Conservation (phyloP, 139 green algal genomes). For the Edaphochlamys debaryana region DNA sequence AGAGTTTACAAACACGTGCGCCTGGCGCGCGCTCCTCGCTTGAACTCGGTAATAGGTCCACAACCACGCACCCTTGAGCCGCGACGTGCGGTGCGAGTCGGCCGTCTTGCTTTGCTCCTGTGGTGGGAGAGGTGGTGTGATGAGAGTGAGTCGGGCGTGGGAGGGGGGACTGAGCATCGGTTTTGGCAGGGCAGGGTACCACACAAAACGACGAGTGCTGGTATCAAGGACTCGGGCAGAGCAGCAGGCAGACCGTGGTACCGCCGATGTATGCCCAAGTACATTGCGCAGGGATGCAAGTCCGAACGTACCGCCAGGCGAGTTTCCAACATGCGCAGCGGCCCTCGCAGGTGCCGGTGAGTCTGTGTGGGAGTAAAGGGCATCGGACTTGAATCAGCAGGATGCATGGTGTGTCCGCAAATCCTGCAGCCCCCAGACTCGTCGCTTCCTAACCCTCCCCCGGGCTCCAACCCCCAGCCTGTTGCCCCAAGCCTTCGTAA, state of each 20-base stretch:
- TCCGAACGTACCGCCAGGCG: neutral
- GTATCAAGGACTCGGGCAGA: neutral
- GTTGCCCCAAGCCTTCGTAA: too few relatives aligned
- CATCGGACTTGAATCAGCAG: neutral
- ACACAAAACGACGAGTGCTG: neutral
- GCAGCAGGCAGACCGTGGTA: neutral
- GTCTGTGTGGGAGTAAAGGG: neutral
- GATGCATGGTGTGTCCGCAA: too few relatives aligned
- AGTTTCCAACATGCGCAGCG: slow-evolving; percentile 7
- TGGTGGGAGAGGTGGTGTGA: neutral
- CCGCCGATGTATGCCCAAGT: neutral
- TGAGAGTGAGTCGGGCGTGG: too few relatives aligned
- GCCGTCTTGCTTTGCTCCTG: slow-evolving; percentile 33
- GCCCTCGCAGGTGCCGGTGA: slow-evolving; percentile 2
- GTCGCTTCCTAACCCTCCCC: too few relatives aligned
- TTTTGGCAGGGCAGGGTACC: too few relatives aligned
- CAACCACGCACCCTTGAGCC: neutral
- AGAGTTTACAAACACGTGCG: too few relatives aligned
- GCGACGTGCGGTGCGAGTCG: neutral
- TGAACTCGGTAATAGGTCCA: too few relatives aligned
- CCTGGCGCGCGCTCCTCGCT: neutral
- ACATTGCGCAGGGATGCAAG: too few relatives aligned
- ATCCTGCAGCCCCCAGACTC: too few relatives aligned
- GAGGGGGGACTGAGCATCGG: too few relatives aligned
- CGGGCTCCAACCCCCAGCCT: too few relatives aligned